Evolutionary conservation across 2,329 filamentous ascomycete species (phyloP), one percentile per base, ranked within the genome.

Genomic region (Aaosphaeria pasadenensis): DNA sequence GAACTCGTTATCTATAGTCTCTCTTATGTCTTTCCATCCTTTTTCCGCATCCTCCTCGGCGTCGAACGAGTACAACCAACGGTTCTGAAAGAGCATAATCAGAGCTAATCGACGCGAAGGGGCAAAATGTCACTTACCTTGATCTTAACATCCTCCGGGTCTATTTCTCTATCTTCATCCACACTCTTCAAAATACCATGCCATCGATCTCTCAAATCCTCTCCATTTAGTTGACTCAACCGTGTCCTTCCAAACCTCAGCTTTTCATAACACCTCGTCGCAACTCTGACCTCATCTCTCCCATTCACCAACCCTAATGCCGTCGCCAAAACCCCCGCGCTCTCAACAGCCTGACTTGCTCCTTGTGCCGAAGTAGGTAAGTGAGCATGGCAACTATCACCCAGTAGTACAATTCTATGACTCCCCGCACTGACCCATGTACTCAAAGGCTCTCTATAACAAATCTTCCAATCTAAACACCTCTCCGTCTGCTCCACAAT

Each of bases 391-490:
- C 77, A 79, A 43, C 72, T 74, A 57, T 80, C 78, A 1, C 78
- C 78, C 1, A 80, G 60, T 36, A 80, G 63, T 0, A 71, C 75
- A 44, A 79, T 77, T 39, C 71, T 69, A 44, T 76, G 73, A 4
- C 13, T 41, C 42, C 69, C 70, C 6, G 63, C 59, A 1, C 72
- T 75, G 1, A 79, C 67, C 78, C 78, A 81, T 0, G 71, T 74
- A 0, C 74, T 71, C 31, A 77, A 66, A 4, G 77, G 77, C 54
- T 79, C 74, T 41, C 77, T 69, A 52, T 77, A 79, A 52, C 76
- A 77, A 36, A 80, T 76, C 54, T 78, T 78, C 77, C 77, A 81
- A 59, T 79, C 76, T 4, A 80, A 63, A 35, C 74, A 74, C 3
- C 64, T 60, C 28, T 71, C 66, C 6, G 74, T 79, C 50, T 71